These are phyloP conservation scores for Fusarium miscanthi DNA, from an alignment of 2,329 filamentous ascomycete genomes.

Conservation along the genomic window DNA sequence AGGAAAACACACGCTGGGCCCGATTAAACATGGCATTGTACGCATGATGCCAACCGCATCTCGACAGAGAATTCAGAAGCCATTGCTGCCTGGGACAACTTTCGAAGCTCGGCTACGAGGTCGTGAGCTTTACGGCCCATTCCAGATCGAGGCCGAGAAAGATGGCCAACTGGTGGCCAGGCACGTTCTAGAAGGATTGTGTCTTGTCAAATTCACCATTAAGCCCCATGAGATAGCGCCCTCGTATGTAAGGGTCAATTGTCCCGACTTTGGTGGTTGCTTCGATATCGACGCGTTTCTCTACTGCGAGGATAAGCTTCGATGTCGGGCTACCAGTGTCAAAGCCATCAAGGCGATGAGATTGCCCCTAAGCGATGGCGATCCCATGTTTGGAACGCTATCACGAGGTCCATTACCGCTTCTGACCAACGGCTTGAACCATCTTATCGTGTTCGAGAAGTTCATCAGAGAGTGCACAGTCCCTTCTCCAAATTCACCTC, in stretches of 20 bases:
- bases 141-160: neutral
- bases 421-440: neutral
- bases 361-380: neutral
- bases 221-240: neutral
- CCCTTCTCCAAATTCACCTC: fast-evolving
- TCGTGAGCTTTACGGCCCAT: neutral
- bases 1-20: neutral
- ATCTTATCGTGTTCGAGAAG: neutral
- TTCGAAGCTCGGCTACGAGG: neutral
- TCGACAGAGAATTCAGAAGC: neutral
- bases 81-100: neutral
- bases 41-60: constrained; percentile 5
- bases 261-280: neutral
- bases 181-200: neutral
- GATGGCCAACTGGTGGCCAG: neutral
- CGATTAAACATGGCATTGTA: constrained; percentile 10
- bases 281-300: constrained; percentile 7
- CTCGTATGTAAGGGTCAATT: constrained; percentile 2
- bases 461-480: neutral
- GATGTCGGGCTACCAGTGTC: constrained; percentile 6
- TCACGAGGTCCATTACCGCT: neutral
- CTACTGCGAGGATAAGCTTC: constrained; percentile 2
- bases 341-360: neutral
- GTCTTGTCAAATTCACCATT: neutral
- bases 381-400: neutral